phyloP scores from a whole-genome alignment of 768 basidiomycete species.

The Lentinula edodes region DNA sequence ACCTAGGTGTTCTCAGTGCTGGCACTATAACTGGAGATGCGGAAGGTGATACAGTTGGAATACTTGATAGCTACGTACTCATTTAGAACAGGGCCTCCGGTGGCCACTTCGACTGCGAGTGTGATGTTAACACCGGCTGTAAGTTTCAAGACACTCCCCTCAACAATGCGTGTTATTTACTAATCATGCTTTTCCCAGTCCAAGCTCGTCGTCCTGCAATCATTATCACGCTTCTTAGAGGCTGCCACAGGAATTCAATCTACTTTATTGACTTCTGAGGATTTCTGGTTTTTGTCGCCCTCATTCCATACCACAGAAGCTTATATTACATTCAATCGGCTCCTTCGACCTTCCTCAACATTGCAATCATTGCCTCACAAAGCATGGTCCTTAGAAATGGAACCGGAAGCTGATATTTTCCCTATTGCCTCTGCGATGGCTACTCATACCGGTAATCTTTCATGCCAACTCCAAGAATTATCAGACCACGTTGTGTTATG shows the following conservation, averaged over 20 bases:
- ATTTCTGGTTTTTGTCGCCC: slow-evolving; percentile 58
- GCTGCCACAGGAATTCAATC: slow-evolving; percentile 25
- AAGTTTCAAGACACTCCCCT: slow-evolving; percentile 15
- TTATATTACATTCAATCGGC: slow-evolving; percentile 47
- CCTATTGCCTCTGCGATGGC: neutral
- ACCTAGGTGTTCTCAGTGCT: slow-evolving; percentile 71
- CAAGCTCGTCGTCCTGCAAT: slow-evolving; percentile 69
- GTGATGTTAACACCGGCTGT: slow-evolving; percentile 64
- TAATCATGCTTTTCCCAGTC: slow-evolving; percentile 41
- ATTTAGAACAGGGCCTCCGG: slow-evolving; percentile 26
- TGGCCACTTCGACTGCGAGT: slow-evolving; percentile 57
- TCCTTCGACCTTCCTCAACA: slow-evolving; percentile 28
- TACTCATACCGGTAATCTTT: neutral
- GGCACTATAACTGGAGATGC: slow-evolving; percentile 56
- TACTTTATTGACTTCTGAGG: slow-evolving; percentile 12
- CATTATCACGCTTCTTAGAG: slow-evolving; percentile 63
- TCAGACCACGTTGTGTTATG: neutral
- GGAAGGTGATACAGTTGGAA: slow-evolving; percentile 35
- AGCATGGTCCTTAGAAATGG: neutral
- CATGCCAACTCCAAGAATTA: neutral
- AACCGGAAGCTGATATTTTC: neutral
- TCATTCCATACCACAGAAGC: slow-evolving; percentile 51
- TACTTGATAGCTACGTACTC: neutral
- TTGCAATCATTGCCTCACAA: neutral
- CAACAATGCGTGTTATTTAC: neutral